A percentile compares a stretch with the other conserved stretches of the same genome.
Conservation (phyloP, 2,329 filamentous ascomycete genomes). For the Pseudogymnoascus verrucosus region DNA sequence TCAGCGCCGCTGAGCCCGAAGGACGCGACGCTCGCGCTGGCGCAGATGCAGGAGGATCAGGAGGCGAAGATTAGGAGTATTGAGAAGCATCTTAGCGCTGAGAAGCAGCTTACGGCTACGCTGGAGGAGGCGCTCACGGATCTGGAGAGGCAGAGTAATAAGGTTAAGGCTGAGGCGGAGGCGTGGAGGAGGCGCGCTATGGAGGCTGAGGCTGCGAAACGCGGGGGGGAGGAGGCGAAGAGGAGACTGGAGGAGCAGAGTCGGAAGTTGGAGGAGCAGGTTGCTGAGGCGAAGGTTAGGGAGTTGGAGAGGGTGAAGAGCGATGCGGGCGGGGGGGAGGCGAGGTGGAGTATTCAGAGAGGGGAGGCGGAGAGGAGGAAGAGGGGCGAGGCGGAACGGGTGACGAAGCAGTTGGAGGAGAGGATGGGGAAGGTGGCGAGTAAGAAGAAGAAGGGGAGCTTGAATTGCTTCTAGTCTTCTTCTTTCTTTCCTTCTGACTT, state of each 20-base stretch:
- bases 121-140: conserved; percentile 94
- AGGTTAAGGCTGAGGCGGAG: conserved; percentile 84
- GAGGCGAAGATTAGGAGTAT: conserved; percentile 92
- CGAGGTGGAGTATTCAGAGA: conserved; percentile 70
- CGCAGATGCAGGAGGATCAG: conserved; percentile 86
- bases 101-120: conserved; percentile 92
- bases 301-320: conserved; percentile 42
- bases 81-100: conserved; percentile 90
- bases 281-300: conserved; percentile 34
- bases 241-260: conserved; percentile 42
- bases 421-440: conserved; percentile 84
- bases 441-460: conserved; percentile 86
- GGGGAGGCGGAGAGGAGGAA: conserved; percentile 96
- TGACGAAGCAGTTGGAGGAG: conserved; percentile 82
- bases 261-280: conserved; percentile 25
- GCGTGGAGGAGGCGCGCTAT: conserved; percentile 80
- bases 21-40: conserved; percentile 41
- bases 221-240: conserved; percentile 40
- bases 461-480: conserved; percentile 75
- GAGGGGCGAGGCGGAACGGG: conserved; percentile 80
- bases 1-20: conserved; percentile 21
- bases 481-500: too few relatives aligned
- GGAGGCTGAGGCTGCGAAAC: conserved; percentile 62
- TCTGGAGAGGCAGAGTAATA: conserved; percentile 83
- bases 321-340: conserved; percentile 27